phyloP scores from a whole-genome alignment of 2,329 filamentous ascomycete genomes.

The Clarireedia sp. region DNA sequence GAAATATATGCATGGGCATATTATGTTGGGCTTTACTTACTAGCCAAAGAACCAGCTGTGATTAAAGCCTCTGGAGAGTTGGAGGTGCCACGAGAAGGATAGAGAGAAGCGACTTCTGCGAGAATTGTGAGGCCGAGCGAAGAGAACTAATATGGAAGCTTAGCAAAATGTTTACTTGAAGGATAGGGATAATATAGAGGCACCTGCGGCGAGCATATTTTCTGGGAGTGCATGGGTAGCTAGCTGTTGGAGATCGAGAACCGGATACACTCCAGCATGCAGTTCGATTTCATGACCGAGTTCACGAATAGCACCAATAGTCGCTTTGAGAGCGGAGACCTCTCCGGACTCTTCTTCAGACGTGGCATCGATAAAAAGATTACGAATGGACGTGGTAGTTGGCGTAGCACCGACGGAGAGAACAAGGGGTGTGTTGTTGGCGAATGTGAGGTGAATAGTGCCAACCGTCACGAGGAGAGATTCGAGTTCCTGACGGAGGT shows the following conservation, averaged over 20 bases:
- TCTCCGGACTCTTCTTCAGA: constrained; percentile 22
- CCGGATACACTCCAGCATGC: constrained; percentile 69
- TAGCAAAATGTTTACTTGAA: constrained; percentile 10
- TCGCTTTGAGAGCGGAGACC: constrained; percentile 33
- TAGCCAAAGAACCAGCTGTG: constrained; percentile 58
- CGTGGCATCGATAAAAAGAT: constrained; percentile 36
- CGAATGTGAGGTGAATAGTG: constrained; percentile 22
- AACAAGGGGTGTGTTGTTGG: constrained; percentile 31
- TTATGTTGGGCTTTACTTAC: too few relatives aligned
- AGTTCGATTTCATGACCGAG: constrained; percentile 50
- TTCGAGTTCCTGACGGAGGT: constrained; percentile 52
- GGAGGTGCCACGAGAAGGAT: constrained; percentile 46
- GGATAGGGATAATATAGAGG: background rate
- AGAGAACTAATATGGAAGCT: constrained; percentile 23
- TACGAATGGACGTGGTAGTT: constrained; percentile 59
- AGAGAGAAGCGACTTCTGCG: constrained; percentile 64
- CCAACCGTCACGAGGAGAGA: constrained; percentile 41
- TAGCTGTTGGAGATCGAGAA: constrained; percentile 72
- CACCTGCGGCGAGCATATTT: constrained; percentile 3
- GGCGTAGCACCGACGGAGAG: constrained; percentile 73
- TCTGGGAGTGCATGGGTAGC: constrained; percentile 55
- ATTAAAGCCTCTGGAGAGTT: constrained; percentile 55
- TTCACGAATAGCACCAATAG: constrained; percentile 34
- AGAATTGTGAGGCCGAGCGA: constrained; percentile 61
- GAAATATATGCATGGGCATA: too few relatives aligned